Percentiles rank a stretch among this genome's conserved stretches.
Evolutionary conservation across 768 basidiomycete genomes (phyloP).

Genomic region (Coprinopsis sp.): DNA sequence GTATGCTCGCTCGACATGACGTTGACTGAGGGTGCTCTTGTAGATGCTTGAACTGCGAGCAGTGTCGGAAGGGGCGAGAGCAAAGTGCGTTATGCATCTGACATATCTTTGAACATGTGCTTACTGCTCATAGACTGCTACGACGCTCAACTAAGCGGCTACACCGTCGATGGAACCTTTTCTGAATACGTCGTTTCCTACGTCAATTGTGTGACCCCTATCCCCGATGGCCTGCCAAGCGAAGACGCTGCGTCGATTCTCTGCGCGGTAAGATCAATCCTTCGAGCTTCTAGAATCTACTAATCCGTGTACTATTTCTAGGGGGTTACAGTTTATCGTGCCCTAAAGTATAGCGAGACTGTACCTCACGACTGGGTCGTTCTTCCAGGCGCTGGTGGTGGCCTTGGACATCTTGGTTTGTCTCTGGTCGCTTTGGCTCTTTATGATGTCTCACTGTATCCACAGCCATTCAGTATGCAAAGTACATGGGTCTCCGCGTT

Average conservation of each 20-base stretch:
- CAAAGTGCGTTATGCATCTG: conserved; percentile 45
- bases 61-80: conserved; percentile 72
- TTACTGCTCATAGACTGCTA: conserved; percentile 44
- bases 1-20: not conserved
- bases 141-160: conserved; percentile 60
- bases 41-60: conserved; percentile 67
- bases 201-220: conserved; percentile 70
- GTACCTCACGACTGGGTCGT: conserved; percentile 71
- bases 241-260: conserved; percentile 70
- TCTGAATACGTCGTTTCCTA: conserved; percentile 68
- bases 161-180: conserved; percentile 76
- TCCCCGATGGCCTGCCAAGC: conserved; percentile 64
- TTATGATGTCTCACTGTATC: not conserved
- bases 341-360: conserved; percentile 66
- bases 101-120: not conserved
- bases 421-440: not conserved
- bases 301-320: conserved; percentile 16
- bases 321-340: conserved; percentile 85
- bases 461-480: conserved; percentile 76
- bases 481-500: conserved; percentile 70
- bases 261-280: conserved; percentile 54
- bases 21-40: not conserved
- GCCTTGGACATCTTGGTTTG: conserved; percentile 75
- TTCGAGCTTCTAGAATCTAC: not conserved
- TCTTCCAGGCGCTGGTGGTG: conserved; percentile 75